phyloP scores from a whole-genome alignment of 371 early-diverging fungal genomes.

The Mortierella sp. region DNA sequence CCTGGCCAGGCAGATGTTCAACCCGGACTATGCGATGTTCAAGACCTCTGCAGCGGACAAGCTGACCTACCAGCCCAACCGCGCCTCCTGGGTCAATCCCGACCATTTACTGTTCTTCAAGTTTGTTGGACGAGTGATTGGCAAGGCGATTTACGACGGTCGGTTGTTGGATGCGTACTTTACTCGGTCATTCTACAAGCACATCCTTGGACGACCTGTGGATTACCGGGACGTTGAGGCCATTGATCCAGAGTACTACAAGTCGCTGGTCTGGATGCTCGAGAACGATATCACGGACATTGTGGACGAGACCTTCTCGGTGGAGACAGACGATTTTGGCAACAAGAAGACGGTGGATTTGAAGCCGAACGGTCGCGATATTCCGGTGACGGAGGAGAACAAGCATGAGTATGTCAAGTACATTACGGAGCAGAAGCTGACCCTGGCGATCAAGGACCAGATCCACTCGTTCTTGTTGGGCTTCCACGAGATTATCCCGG shows the following conservation, averaged over 20 bases:
- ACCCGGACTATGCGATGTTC: slow-evolving; percentile 98
- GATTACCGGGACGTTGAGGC: slow-evolving; percentile 94
- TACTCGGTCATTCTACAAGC: slow-evolving; percentile 96
- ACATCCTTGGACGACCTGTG: slow-evolving; percentile 92
- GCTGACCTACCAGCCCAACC: slow-evolving; percentile 97
- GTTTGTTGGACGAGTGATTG: slow-evolving; percentile 98
- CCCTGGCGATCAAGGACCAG: slow-evolving; percentile 93
- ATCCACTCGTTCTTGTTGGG: slow-evolving; percentile 95
- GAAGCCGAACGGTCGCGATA: slow-evolving; percentile 91
- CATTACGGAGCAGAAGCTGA: slow-evolving; percentile 88
- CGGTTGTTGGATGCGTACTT: slow-evolving; percentile 98
- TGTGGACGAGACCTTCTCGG: slow-evolving; percentile 91
- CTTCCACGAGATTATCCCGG: slow-evolving; percentile 96
- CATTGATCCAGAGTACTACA: slow-evolving; percentile 95
- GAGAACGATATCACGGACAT: slow-evolving; percentile 90
- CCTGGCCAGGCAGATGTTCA: slow-evolving; percentile 98
- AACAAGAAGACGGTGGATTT: slow-evolving; percentile 92
- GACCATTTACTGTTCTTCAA: slow-evolving; percentile 99
- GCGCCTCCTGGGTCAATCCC: slow-evolving; percentile 95
- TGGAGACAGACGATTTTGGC: slow-evolving; percentile 96
- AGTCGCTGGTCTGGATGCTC: slow-evolving; percentile 95
- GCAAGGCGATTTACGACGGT: slow-evolving; percentile 97
- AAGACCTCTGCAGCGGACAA: slow-evolving; percentile 98
- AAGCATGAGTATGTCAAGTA: slow-evolving; percentile 96
- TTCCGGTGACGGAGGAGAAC: slow-evolving; percentile 96